Conservation (phyloP, 306 rosid species). For the Ochetophila trinervis region DNA sequence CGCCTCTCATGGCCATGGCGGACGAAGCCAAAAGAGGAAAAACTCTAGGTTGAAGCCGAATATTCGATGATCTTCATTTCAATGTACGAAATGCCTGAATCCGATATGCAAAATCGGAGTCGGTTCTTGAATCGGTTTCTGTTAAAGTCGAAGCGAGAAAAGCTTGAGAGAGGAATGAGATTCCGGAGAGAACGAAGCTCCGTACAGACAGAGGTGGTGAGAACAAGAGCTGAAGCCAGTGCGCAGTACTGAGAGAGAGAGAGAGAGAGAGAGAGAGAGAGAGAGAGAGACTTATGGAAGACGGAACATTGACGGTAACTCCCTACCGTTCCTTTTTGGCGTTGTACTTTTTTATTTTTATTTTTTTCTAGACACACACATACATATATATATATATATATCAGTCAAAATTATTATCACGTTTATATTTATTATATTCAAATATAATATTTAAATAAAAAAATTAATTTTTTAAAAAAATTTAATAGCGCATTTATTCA, state of each 20-base stretch:
- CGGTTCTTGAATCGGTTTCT: conserved; percentile 11
- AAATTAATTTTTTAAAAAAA: too few species aligned
- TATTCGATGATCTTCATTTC: conserved; percentile 20
- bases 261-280: neutral
- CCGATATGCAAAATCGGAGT: conserved; percentile 18
- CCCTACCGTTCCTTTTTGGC: too few species aligned
- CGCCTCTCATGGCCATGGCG: conserved; percentile 84
- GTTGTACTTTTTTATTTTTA: too few species aligned
- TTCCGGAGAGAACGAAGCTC: conserved; percentile 12
- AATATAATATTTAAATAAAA: too few species aligned
- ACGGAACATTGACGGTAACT: neutral
- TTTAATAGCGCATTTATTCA: too few species aligned
- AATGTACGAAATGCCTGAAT: conserved; percentile 29
- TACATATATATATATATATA: too few species aligned
- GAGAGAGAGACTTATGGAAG: neutral
- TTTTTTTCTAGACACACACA: too few species aligned
- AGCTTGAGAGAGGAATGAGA: neutral
- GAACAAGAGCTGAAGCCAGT: neutral
- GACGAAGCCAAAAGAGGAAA: neutral
- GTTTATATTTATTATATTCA: too few species aligned
- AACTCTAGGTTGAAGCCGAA: conserved; percentile 37
- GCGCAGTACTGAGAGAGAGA: neutral
- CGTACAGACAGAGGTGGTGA: neutral
- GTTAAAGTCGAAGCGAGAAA: neutral
- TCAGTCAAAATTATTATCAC: too few species aligned